Evolutionary conservation across 352 stramenopile genomes (phyloP), one percentile per base, ranked within the genome.

Genomic region (Pythium brachiatum): DNA sequence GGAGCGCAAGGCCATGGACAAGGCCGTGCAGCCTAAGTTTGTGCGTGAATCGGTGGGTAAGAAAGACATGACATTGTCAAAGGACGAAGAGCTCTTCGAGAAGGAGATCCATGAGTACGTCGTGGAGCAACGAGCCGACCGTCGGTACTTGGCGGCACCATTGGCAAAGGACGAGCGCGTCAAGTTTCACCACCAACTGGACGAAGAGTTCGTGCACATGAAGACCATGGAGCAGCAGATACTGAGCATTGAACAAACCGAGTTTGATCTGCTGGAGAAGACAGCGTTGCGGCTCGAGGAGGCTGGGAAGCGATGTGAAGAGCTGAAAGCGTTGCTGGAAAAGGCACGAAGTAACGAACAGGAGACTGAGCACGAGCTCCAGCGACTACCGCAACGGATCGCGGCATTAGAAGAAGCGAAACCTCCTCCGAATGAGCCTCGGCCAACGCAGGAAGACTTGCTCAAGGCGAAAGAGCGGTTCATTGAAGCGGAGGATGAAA

Each of bases 191-290:
- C 70, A 75, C 23, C 73, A 73, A 54, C 27, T 73, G 27, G 81
- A 89, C 16, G 69, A 74, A 5, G 81, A 91, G 50, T 91, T 73
- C 20, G 73, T 82, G 0, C 81, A 91, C 64, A 77, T 86, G 68
- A 88, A 84, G 52, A 69, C 70, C 39, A 64, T 88, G 39, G 81
- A 91, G 39, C 58, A 74, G 13, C 61, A 74, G 15, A 69, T 75
- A 50, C 44, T 84, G n/a, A 60, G 64, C 52, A 66, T 79, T 7
- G 81, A 91, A 44, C 78, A 83, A 52, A 60, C 78, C 2, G 81
- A 91, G 62, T 91, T 86, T 44, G 75, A 87, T 56, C 53, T 91
- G 16, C 61, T 91, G 0, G 81, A 91, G 58, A 91, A 91, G 56
- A 87, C 65, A 12, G 34, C 78, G n/a, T 25, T 78, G 39, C 72